Base-by-base conservation (phyloP, 2,329 filamentous ascomycete genomes). In the Aspergillus caelatus region DNA sequence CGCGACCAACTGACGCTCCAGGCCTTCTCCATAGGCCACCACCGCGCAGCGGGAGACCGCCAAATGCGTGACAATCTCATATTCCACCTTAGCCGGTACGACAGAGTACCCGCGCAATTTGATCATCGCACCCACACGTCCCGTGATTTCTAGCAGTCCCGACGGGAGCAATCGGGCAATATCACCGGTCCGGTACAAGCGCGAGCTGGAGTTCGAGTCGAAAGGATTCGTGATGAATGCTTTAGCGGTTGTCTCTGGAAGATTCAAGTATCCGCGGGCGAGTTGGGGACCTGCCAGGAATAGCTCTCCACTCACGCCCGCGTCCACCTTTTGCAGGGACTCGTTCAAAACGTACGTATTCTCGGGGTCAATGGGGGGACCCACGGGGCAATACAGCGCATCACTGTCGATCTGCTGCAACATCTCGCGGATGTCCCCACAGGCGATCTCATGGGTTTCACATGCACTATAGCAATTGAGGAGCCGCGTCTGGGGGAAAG, bases 381-480 rank as follows among this genome's bases (percentile, higher is more conserved):
- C 91, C 14, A 94, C 91, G 0, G 91, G 90, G 67, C 91, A 93
- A 66, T 92, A 91, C 1, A 84, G 81, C 1, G 86, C 81, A 53
- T 90, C 84, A n/a, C 84, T 81, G 58, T 89, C 82, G 36, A 92
- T 36, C 34, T 23, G n/a, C 30, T 36, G n/a, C 21, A 55, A 76
- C 75, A 93, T 91, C 1, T 87, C 84, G 61, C 83, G 82, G 67
- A 94, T 89, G 69, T 93, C 91, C 46, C 91, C 91, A 67, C 89
- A 92, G 1, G 91, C 90, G 65, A 92, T 88, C 76, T 93, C 91
- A 67, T 93, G 91, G 0, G 91, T 94, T 75, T 94, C 91, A 71
- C 91, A 93, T 19, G 91, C 91, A 72, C 90, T 93, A 79, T 94
- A 94, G 70, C 90, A 91, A 69, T 94, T 94, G 65, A 94, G 85